A percentile compares a stretch with the other conserved stretches of the same genome.
phyloP scores from a whole-genome alignment of 495 filamentous ascomycete genomes.

The Alectoria sarmentosa region DNA sequence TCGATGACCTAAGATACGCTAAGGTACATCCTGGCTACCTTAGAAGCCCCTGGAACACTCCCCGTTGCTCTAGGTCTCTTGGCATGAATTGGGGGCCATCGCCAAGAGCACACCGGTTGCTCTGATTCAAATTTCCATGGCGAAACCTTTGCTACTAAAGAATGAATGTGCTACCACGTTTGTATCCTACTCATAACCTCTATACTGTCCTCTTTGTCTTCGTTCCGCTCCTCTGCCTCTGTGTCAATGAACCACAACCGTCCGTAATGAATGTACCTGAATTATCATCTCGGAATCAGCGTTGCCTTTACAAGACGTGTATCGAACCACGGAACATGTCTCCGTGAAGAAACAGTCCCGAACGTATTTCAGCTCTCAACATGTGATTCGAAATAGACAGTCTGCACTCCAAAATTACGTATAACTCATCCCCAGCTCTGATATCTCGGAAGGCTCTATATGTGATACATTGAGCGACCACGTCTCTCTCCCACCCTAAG shows the following conservation, averaged over 20 bases:
- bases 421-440: constrained; percentile 43
- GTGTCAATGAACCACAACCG: constrained; percentile 47
- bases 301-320: neutral
- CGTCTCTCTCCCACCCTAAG: constrained; percentile 46
- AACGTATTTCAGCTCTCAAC: neutral
- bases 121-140: no score
- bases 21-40: neutral
- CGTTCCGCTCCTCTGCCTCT: constrained; percentile 28
- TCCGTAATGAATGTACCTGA: constrained; percentile 49
- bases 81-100: no score
- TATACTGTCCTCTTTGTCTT: neutral
- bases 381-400: neutral
- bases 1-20: neutral
- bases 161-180: neutral
- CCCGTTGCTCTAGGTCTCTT: neutral
- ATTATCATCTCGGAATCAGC: neutral
- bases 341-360: neutral
- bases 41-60: neutral
- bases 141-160: neutral
- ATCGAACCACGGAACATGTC: neutral
- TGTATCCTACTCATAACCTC: constrained; percentile 5
- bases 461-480: constrained; percentile 36
- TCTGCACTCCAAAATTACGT: neutral
- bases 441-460: constrained; percentile 47
- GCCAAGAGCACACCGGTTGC: no score